Conservation (phyloP, 495 filamentous ascomycete genomes). For the Schizothecium vesticola region DNA sequence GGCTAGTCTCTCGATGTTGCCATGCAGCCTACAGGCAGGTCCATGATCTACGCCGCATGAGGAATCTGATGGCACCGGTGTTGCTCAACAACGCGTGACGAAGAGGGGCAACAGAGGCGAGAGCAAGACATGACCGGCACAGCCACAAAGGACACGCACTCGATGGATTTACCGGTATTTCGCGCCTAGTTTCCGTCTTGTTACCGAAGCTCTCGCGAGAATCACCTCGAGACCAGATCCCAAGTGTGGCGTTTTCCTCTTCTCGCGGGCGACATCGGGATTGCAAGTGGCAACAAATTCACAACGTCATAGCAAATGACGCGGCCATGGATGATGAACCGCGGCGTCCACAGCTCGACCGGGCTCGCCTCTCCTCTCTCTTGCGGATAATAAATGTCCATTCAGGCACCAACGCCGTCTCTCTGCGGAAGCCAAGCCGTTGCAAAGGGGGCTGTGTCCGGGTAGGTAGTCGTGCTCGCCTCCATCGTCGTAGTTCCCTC, state of each 20-base stretch:
- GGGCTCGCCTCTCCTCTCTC: background rate
- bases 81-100: background rate
- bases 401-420: background rate
- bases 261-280: background rate
- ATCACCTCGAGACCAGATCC: background rate
- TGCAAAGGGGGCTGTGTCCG: slow-evolving; percentile 7
- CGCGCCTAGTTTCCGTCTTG: background rate
- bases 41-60: background rate
- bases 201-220: background rate
- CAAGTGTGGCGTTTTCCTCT: background rate
- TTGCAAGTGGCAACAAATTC: background rate
- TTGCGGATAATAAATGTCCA: background rate
- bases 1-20: background rate
- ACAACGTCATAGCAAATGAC: background rate
- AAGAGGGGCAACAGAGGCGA: background rate
- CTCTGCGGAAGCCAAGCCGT: background rate
- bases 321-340: background rate
- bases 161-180: background rate
- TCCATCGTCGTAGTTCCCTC: background rate
- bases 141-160: background rate
- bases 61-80: background rate
- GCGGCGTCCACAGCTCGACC: background rate
- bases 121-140: background rate
- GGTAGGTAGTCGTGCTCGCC: background rate
- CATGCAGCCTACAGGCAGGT: background rate